Evolutionary conservation across 163 green algal genomes (phyloP).

Genomic region (Volvox carteri): DNA sequence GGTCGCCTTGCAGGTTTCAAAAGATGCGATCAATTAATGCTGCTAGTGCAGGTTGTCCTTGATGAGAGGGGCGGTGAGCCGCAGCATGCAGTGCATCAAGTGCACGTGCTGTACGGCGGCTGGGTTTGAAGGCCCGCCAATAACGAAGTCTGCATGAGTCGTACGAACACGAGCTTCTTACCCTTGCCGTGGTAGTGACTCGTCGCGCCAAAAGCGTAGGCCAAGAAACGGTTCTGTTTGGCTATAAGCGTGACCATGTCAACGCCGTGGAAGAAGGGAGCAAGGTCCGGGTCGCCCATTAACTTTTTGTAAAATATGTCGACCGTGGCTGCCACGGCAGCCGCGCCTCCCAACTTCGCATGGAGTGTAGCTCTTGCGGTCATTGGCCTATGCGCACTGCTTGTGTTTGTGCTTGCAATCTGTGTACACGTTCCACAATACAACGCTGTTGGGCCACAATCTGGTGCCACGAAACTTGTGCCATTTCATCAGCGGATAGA

Average conservation of each 20-base stretch:
- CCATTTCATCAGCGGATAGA: too few relatives aligned
- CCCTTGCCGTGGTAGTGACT: slow-evolving; percentile 52
- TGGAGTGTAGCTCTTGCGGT: slow-evolving; percentile 18
- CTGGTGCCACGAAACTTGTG: too few relatives aligned
- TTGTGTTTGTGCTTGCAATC: not conserved
- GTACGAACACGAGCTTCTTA: too few relatives aligned
- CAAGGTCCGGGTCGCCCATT: slow-evolving; percentile 42
- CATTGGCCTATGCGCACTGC: not conserved
- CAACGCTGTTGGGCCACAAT: not conserved
- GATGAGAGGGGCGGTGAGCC: too few relatives aligned
- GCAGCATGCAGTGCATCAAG: too few relatives aligned
- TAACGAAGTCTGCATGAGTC: too few relatives aligned
- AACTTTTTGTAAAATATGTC: slow-evolving; percentile 55
- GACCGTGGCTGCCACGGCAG: slow-evolving; percentile 43
- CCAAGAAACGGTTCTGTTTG: slow-evolving; percentile 53
- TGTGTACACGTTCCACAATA: not conserved
- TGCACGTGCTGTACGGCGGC: too few relatives aligned
- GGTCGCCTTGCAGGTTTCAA: too few relatives aligned
- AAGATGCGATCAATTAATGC: too few relatives aligned
- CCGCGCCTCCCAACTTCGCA: slow-evolving; percentile 40
- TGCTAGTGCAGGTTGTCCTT: too few relatives aligned
- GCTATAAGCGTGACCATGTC: slow-evolving; percentile 52
- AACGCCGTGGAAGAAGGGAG: slow-evolving; percentile 39
- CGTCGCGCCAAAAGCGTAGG: slow-evolving; percentile 52
- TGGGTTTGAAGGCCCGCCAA: too few relatives aligned